These are phyloP conservation scores for Pholiota microspora DNA, from an alignment of 768 basidiomycete species.

Conservation along the genomic window DNA sequence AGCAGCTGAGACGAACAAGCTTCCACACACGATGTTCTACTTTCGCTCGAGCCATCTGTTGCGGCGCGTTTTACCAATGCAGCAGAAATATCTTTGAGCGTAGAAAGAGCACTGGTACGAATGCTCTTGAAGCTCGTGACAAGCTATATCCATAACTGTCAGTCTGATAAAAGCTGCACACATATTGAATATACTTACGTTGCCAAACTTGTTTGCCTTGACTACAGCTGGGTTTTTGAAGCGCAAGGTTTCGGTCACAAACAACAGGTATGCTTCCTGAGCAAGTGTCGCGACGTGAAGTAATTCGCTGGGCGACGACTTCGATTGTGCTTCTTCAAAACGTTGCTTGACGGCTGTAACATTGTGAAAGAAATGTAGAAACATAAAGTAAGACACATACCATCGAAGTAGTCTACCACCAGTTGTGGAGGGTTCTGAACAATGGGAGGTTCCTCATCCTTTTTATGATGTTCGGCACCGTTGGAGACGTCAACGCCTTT, in stretches of 20 bases:
- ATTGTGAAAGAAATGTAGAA: not conserved
- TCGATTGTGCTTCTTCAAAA: conserved; percentile 42
- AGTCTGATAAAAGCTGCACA: not conserved
- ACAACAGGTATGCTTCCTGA: conserved; percentile 78
- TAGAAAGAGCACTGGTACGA: conserved; percentile 47
- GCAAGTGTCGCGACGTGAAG: conserved; percentile 72
- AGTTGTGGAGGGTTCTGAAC: conserved; percentile 59
- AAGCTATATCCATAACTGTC: conserved; percentile 42
- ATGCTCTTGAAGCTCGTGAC: conserved; percentile 64
- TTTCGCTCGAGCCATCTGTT: conserved; percentile 48
- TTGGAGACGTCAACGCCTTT: conserved; percentile 57
- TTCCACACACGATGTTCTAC: conserved; percentile 50
- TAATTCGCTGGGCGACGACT: conserved; percentile 48
- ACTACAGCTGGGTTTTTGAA: conserved; percentile 71
- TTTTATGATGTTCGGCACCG: conserved; percentile 53
- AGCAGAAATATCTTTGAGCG: conserved; percentile 58
- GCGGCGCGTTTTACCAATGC: conserved; percentile 51
- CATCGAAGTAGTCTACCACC: conserved; percentile 60
- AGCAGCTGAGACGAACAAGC: conserved; percentile 41
- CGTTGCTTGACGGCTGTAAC: conserved; percentile 59
- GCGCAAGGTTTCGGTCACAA: conserved; percentile 65
- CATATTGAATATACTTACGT: conserved; percentile 52
- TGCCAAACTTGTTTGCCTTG: conserved; percentile 72
- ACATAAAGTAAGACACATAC: conserved; percentile 29
- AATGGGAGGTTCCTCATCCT: conserved; percentile 70